Percentiles rank a stretch among this genome's conserved stretches.
Evolutionary conservation across 2,329 filamentous ascomycete species (phyloP).

Genomic region (Alternaria consortialis): DNA sequence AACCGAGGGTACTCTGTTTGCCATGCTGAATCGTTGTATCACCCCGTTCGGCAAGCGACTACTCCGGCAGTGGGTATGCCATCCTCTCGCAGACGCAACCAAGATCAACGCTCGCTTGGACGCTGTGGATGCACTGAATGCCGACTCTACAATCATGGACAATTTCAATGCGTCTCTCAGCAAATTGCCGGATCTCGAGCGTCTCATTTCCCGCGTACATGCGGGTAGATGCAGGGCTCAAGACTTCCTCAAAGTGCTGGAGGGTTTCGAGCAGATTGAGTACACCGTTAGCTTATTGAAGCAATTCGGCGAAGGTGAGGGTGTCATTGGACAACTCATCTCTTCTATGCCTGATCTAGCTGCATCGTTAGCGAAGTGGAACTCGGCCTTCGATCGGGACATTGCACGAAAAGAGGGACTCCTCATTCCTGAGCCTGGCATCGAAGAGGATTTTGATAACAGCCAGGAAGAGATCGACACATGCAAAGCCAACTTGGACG

Average conservation of each 20-base stretch:
- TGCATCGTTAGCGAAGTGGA: conserved; percentile 82
- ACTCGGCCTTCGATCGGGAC: conserved; percentile 85
- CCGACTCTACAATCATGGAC: conserved; percentile 80
- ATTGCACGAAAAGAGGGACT: conserved; percentile 82
- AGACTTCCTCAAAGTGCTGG: conserved; percentile 91
- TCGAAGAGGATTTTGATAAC: conserved; percentile 90
- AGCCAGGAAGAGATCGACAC: conserved; percentile 80
- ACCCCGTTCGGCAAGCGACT: conserved; percentile 97
- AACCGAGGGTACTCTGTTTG: conserved; percentile 85
- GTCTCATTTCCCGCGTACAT: conserved; percentile 92
- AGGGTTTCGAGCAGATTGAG: conserved; percentile 97
- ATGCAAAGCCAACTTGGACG: conserved; percentile 76
- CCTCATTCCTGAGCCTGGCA: conserved; percentile 83
- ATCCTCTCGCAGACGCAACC: conserved; percentile 84
- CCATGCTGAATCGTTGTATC: conserved; percentile 89
- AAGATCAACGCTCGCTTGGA: conserved; percentile 95
- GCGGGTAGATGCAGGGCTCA: conserved; percentile 88
- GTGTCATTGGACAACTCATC: conserved; percentile 85
- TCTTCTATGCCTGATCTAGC: conserved; percentile 84
- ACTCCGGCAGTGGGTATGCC: conserved; percentile 96
- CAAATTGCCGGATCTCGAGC: conserved; percentile 92
- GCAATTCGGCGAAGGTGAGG: conserved; percentile 77
- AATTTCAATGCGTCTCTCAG: conserved; percentile 87
- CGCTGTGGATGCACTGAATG: conserved; percentile 91
- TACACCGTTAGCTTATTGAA: conserved; percentile 86